A percentile compares a stretch with the other conserved stretches of the same genome.
phyloP scores from a whole-genome alignment of 1,139 yeast species.

The Maudiozyma humilis region DNA sequence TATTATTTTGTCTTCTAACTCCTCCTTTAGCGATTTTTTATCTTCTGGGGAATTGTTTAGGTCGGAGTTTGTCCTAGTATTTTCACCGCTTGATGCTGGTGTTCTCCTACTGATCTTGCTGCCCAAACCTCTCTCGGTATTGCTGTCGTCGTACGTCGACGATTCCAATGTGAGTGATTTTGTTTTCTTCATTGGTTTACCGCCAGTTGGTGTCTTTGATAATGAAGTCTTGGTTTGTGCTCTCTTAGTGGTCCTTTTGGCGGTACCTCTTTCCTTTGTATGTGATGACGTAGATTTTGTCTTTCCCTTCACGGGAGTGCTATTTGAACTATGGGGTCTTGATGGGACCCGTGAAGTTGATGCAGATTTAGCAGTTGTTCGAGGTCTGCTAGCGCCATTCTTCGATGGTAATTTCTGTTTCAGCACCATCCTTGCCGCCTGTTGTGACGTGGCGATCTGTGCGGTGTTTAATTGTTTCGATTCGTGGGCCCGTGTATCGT shows the following conservation, averaged over 20 bases:
- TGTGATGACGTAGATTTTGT: neutral
- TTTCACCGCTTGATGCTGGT: neutral
- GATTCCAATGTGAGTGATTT: constrained; percentile 3
- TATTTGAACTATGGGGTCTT: neutral
- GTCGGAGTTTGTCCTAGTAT: constrained; percentile 2
- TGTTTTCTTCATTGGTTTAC: neutral
- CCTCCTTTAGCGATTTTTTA: constrained; percentile 19
- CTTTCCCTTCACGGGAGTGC: neutral
- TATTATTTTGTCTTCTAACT: constrained; percentile 32
- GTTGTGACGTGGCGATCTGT: constrained; percentile 2
- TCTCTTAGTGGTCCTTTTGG: neutral
- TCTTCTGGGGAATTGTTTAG: constrained; percentile 9
- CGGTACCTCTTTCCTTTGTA: neutral
- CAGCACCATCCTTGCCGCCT: constrained; percentile 4
- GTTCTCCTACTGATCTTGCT: neutral
- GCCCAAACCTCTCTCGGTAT: neutral
- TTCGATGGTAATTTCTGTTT: neutral
- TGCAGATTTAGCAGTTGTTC: neutral
- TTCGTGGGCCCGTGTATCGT: neutral
- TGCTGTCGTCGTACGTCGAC: neutral
- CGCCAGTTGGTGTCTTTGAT: neutral
- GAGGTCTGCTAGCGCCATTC: neutral
- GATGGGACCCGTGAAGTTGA: neutral
- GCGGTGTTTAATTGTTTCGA: neutral
- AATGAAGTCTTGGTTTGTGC: neutral